A percentile compares a stretch with the other conserved stretches of the same genome.
phyloP scores from a whole-genome alignment of 257 asterid species.

The Primulina huaijiensis region DNA sequence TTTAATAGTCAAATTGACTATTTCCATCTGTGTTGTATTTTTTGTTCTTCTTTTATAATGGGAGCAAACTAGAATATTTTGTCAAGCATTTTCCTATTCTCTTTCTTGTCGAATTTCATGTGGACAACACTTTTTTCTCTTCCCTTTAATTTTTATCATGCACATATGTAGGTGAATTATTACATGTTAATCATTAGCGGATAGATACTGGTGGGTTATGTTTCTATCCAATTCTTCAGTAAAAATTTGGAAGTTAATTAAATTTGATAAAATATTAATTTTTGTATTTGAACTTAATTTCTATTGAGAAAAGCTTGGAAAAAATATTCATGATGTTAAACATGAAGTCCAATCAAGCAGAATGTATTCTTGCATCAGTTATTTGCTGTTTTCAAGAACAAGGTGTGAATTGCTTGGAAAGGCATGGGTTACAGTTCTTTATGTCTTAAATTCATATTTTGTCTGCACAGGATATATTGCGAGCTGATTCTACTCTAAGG shows the following conservation, averaged over 20 bases:
- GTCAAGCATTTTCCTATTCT: slow-evolving; percentile 2
- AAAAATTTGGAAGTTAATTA: neutral
- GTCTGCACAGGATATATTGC: slow-evolving; percentile 62
- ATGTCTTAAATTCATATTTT: slow-evolving; percentile 17
- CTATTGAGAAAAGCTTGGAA: neutral
- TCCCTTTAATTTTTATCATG: too few relatives aligned
- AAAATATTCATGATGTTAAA: neutral
- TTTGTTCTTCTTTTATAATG: neutral
- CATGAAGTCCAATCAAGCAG: too few relatives aligned
- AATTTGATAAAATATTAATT: too few relatives aligned
- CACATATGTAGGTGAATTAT: neutral
- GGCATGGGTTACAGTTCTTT: neutral
- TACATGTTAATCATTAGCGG: neutral
- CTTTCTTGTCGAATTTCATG: slow-evolving; percentile 2
- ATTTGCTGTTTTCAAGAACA: too few relatives aligned
- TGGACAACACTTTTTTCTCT: neutral
- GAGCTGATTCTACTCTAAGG: slow-evolving; percentile 66
- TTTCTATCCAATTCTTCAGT: neutral
- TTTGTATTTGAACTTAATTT: neutral
- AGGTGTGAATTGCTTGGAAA: neutral
- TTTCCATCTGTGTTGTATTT: neutral
- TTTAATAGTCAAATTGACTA: neutral
- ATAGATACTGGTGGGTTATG: too few relatives aligned
- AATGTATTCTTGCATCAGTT: too few relatives aligned
- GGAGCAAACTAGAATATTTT: neutral